These are phyloP conservation scores for Nicotiana benthamiana DNA, from an alignment of 257 asterid species.

Conservation along the genomic window DNA sequence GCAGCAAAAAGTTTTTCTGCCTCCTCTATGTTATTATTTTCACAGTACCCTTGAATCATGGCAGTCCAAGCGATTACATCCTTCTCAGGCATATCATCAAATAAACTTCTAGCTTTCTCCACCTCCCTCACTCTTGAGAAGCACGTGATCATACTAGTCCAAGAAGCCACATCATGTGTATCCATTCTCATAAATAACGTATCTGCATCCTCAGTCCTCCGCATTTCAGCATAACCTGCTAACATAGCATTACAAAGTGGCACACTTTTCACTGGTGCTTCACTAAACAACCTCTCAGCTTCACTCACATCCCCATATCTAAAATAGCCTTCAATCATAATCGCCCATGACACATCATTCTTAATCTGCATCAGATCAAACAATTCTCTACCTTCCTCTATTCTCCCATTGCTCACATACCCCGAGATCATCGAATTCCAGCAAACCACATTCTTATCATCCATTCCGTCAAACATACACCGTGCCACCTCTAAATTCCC, in stretches of 20 bases:
- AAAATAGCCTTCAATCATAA: constrained; percentile 49
- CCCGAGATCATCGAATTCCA: constrained; percentile 87
- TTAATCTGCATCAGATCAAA: constrained; percentile 47
- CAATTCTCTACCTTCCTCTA: constrained; percentile 37
- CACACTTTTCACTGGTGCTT: constrained; percentile 32
- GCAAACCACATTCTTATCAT: constrained; percentile 50
- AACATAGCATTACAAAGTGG: constrained; percentile 47
- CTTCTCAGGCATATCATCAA: constrained; percentile 57
- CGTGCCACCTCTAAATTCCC: constrained; percentile 59
- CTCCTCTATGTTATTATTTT: constrained; percentile 26
- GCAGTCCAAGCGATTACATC: constrained; percentile 79
- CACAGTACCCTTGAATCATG: constrained; percentile 64
- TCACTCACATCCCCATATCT: constrained; percentile 35
- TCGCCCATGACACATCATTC: constrained; percentile 40
- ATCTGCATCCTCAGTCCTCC: constrained; percentile 22
- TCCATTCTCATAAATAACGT: constrained; percentile 42
- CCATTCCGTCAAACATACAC: constrained; percentile 41
- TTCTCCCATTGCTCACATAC: constrained; percentile 37
- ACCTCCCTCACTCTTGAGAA: constrained; percentile 46
- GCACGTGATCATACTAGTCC: constrained; percentile 65
- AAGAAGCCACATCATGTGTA: constrained; percentile 48
- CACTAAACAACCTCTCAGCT: constrained; percentile 45
- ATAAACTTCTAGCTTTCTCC: constrained; percentile 43
- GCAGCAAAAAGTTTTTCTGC: constrained; percentile 45
- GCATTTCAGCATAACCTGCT: constrained; percentile 36